Percentiles rank a stretch among this genome's conserved stretches.
These are phyloP conservation scores for Rubia yunnanensis DNA, from an alignment of 257 asterid genomes.

Conservation along the genomic window DNA sequence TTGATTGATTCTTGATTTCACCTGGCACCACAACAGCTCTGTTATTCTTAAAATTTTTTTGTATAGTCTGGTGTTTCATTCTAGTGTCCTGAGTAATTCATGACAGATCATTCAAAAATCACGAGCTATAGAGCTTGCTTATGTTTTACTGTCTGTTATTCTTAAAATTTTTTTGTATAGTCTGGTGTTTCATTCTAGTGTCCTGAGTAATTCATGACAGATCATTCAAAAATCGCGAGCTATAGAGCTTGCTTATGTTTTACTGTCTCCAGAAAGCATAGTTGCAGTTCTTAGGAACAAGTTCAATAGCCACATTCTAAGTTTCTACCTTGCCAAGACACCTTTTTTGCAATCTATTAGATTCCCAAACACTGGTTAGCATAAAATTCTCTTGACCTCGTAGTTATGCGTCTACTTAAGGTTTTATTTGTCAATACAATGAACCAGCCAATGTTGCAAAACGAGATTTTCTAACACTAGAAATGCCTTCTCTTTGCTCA, in stretches of 20 bases:
- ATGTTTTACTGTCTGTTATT: not conserved
- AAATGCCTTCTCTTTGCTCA: conserved; percentile 15
- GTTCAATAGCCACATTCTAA: not conserved
- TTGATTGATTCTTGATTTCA: not conserved
- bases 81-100: not conserved
- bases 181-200: too few relatives aligned
- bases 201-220: not conserved
- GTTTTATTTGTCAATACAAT: not conserved
- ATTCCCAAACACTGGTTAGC: not conserved
- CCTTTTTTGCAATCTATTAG: not conserved
- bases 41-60: too few relatives aligned
- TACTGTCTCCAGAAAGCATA: not conserved
- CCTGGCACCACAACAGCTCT: not conserved
- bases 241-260: not conserved
- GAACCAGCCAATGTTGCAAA: not conserved
- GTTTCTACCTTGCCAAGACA: not conserved
- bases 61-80: not conserved
- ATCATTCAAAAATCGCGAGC: not conserved
- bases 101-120: not conserved
- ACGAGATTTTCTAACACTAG: not conserved
- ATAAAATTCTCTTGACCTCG: not conserved
- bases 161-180: too few relatives aligned
- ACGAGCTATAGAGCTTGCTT: not conserved
- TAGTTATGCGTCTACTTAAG: not conserved
- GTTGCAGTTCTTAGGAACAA: not conserved